Evolutionary conservation across 352 stramenopile genomes (phyloP), one percentile per base, ranked within the genome.

Genomic region (Pythium dissotocum): DNA sequence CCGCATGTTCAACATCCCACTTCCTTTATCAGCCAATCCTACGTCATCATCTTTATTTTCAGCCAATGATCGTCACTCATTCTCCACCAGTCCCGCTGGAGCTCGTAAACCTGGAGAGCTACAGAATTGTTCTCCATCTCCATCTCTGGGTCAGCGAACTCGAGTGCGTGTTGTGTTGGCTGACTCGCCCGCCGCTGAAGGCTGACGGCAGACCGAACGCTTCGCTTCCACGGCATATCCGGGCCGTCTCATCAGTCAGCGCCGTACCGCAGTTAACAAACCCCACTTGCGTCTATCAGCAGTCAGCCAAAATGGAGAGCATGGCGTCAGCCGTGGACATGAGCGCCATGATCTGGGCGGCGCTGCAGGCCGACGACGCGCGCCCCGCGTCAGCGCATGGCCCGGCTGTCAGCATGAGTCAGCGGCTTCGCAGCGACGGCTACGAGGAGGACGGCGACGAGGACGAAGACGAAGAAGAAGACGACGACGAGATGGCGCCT

Each of bases 401-500:
- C 5, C 14, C 28, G 4, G 18, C 7, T 7, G 40, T 42, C 13
- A 32, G 21, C 18, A 32, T 32, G 46, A 53, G 8, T 4, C 28
- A 26, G 16, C 21, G 33, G 32, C 28, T 9, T 6, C 28, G 53
- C 53, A 59, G 53, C 53, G 53, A 28, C 28, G 21, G 16, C 33
- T 48, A 63, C 9, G 58, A 63, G 14, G 58, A 63, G 10, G 57
- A 62, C 36, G 57, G 49, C 36, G 57, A 62, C 26, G 58, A 63
- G 58, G 58, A 60, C 54, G 59, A 63, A 0, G 57, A 64, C 42
- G 58, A 64, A 1, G 58, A 55, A 4, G 59, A 55, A 13, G 59
- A 65, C 46, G 49, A 57, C 46, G 59, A 65, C 48, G 59, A 65
- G 48, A 58, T 58, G 59, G 49, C 59, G 58, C 59, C 46, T 33